Evolutionary conservation across 768 basidiomycete species (phyloP).

Genomic region (Mycena belliarum): DNA sequence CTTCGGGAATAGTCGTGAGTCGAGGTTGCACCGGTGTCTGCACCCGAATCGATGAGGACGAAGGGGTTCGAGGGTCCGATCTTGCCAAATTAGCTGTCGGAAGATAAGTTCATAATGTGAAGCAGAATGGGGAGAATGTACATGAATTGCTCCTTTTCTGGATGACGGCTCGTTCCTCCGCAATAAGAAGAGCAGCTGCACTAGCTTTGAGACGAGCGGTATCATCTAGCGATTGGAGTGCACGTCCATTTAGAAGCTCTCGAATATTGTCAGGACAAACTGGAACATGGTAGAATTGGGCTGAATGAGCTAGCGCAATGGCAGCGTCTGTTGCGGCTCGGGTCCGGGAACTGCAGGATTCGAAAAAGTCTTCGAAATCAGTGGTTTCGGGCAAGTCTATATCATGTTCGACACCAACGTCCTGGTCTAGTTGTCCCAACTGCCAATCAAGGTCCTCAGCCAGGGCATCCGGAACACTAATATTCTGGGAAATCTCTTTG

Average conservation of each 20-base stretch:
- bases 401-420: neutral
- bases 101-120: too few species aligned
- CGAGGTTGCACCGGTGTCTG: neutral
- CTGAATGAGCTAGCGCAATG: neutral
- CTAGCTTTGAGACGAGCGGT: too few species aligned
- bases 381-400: too few species aligned
- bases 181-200: neutral
- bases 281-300: neutral
- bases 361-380: neutral
- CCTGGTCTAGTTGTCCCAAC: conserved; percentile 1
- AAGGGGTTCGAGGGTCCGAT: neutral
- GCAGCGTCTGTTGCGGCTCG: neutral
- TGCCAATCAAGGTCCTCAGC: conserved; percentile 8
- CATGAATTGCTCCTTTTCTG: too few species aligned
- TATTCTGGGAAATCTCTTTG: neutral
- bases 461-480: neutral
- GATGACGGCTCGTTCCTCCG: neutral
- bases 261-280: neutral
- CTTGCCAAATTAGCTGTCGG: too few species aligned
- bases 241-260: neutral
- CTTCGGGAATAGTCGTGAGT: neutral
- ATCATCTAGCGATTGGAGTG: neutral
- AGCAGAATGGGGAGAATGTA: too few species aligned
- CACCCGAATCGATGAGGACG: neutral
- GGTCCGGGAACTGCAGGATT: neutral